Percentiles rank a stretch among this genome's conserved stretches.
Conservation (phyloP, 805 yeast genomes). For the Hemisphaericaspora nanyangensis region DNA sequence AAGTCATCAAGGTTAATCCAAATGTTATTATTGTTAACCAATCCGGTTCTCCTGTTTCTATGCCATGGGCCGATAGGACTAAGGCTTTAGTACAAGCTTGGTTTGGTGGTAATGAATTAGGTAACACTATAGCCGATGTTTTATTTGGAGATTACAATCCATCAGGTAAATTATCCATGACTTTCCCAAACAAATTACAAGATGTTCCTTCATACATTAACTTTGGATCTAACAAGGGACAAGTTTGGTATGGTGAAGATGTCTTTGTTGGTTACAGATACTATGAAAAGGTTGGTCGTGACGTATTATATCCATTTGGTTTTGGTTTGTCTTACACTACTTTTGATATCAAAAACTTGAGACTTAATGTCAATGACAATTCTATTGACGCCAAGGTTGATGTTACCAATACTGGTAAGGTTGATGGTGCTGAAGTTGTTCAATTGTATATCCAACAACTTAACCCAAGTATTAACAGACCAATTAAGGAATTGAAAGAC, state of each 20-base stretch:
- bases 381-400: slow-evolving; percentile 29
- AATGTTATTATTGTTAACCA: slow-evolving; percentile 54
- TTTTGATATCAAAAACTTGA: slow-evolving; percentile 40
- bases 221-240: slow-evolving; percentile 49
- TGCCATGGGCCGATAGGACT: slow-evolving; percentile 45
- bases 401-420: slow-evolving; percentile 46
- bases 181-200: slow-evolving; percentile 49
- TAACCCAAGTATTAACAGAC: slow-evolving; percentile 42
- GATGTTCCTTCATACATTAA: slow-evolving; percentile 58
- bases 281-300: slow-evolving; percentile 49
- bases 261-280: slow-evolving; percentile 60
- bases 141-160: slow-evolving; percentile 60
- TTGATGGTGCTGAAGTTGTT: slow-evolving; percentile 51
- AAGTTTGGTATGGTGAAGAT: slow-evolving; percentile 61
- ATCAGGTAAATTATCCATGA: slow-evolving; percentile 52
- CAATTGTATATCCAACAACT: slow-evolving; percentile 48
- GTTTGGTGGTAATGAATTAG: slow-evolving; percentile 45
- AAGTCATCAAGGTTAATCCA: slow-evolving; percentile 43
- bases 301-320: slow-evolving; percentile 59
- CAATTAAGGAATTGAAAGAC: slow-evolving; percentile 58
- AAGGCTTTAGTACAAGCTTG: slow-evolving; percentile 30
- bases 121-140: slow-evolving; percentile 58
- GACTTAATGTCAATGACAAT: slow-evolving; percentile 23
- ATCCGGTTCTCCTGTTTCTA: slow-evolving; percentile 58
- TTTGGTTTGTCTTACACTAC: slow-evolving; percentile 58